phyloP scores from a whole-genome alignment of 2,329 filamentous ascomycete genomes.

The Hymenoscyphus fructigenus region DNA sequence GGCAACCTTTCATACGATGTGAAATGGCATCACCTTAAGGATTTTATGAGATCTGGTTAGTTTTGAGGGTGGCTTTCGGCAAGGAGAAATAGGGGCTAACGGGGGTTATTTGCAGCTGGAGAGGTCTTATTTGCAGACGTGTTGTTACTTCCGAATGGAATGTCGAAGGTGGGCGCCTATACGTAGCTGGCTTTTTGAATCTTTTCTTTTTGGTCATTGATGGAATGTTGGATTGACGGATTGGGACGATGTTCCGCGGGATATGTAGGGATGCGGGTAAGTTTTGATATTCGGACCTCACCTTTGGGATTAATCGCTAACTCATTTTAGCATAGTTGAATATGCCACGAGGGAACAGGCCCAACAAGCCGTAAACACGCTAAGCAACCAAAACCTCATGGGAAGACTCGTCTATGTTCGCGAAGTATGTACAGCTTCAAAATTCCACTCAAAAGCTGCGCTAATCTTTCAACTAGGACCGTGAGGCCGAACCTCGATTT shows the following conservation, averaged over 20 bases:
- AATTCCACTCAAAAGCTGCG: not conserved
- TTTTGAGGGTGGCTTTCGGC: conserved; percentile 27
- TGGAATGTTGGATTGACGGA: conserved; percentile 99
- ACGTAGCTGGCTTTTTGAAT: conserved; percentile 77
- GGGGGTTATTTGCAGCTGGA: conserved; percentile 65
- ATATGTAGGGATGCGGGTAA: conserved; percentile 99
- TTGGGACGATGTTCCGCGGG: conserved; percentile 85
- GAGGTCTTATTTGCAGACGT: conserved; percentile 99
- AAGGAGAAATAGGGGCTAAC: conserved; percentile 42
- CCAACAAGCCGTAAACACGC: conserved; percentile 92
- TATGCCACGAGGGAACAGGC: conserved; percentile 99
- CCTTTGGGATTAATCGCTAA: conserved; percentile 17
- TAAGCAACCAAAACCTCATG: conserved; percentile 99
- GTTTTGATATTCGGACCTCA: conserved; percentile 40
- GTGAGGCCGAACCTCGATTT: conserved; percentile 96
- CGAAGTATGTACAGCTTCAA: conserved; percentile 62
- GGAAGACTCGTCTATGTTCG: conserved; percentile 97
- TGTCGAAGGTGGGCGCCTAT: conserved; percentile 99
- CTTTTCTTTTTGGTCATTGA: conserved; percentile 58
- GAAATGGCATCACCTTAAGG: conserved; percentile 99
- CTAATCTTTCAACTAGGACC: conserved; percentile 62
- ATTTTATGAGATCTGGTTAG: conserved; percentile 99
- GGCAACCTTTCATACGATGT: conserved; percentile 99
- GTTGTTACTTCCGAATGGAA: conserved; percentile 99
- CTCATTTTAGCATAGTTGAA: conserved; percentile 88